These are phyloP conservation scores for Mycena indigotica DNA, from an alignment of 768 basidiomycete genomes.

Conservation along the genomic window DNA sequence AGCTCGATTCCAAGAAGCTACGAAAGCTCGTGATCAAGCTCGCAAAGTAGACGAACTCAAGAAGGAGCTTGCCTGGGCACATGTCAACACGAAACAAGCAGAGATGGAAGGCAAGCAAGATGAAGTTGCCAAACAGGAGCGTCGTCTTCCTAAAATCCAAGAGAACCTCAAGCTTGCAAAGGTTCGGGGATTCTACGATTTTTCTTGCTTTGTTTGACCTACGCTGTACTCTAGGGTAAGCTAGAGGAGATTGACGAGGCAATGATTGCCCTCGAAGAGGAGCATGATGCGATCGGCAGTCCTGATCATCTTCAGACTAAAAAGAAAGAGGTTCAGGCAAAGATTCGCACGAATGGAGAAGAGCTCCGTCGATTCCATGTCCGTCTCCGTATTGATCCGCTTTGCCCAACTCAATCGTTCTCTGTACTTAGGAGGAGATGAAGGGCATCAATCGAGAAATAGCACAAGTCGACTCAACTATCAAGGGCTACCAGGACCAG, in stretches of 20 bases:
- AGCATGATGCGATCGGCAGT: slow-evolving; percentile 45
- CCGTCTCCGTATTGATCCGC: slow-evolving; percentile 14
- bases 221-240: slow-evolving; percentile 1
- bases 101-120: slow-evolving; percentile 47
- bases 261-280: slow-evolving; percentile 41
- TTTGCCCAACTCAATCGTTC: background rate
- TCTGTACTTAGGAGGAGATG: slow-evolving; percentile 46
- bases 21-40: background rate
- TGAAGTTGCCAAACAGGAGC: slow-evolving; percentile 41
- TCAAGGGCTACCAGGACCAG: slow-evolving; percentile 44
- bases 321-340: slow-evolving; percentile 36
- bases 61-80: background rate
- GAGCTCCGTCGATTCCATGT: slow-evolving; percentile 50
- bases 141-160: slow-evolving; percentile 43
- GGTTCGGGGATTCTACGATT: slow-evolving; percentile 38
- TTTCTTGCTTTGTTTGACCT: background rate
- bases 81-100: background rate
- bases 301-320: slow-evolving; percentile 47
- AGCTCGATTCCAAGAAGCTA: background rate
- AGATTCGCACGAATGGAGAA: slow-evolving; percentile 50
- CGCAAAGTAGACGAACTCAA: background rate
- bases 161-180: slow-evolving; percentile 40
- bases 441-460: slow-evolving; percentile 49
- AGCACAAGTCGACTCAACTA: slow-evolving; percentile 33
- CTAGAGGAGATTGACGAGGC: slow-evolving; percentile 27